Evolutionary conservation across 2,329 filamentous ascomycete species (phyloP), one percentile per base, ranked within the genome.

Genomic region (Ascochyta clinopodiicola): DNA sequence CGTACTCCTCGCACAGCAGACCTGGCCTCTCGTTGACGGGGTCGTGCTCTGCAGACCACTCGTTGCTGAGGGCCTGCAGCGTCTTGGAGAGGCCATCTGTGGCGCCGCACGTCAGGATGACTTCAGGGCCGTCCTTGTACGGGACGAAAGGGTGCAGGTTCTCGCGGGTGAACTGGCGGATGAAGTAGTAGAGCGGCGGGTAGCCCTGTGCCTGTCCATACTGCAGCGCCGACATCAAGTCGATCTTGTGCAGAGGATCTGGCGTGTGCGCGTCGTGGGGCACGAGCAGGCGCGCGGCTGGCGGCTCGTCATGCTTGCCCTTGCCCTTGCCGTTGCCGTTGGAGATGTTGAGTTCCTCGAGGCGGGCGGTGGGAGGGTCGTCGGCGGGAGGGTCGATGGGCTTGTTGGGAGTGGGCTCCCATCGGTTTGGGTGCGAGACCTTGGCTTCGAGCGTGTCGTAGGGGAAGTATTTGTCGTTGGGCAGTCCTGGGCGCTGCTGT

Each of bases 391-490:
- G 78, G 62, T 82, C 79, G 48, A 81, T 68, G 25, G 86, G 85
- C 42, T 81, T 78, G 71, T 89, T 90, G 34, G 86, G 84, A 10
- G 88, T 87, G 1, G 89, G 89, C 31, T 84, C 82, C 82, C 90
- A 95, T 74, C 92, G 85, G 61, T 89, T 81, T 7, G 91, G 88
- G 59, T 85, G 84, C 29, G 91, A 91, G 58, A 89, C 86, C 62
- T 89, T 87, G 36, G 92, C 91, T 76, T 96, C 91, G 60, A 97
- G 86, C 0, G 92, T 95, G 68, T 97, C 92, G 76, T 90, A 96
- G 8, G 93, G 93, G 70, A 97, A 97, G 78, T 91, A 91, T 54
- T 84, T 84, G 35, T 88, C 81, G 75, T 95, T 88, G 15, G 93
- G 93, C 21, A 96, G 84, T 57, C 91, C 91, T 93, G 45, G 60